A percentile compares a stretch with the other conserved stretches of the same genome.
These are phyloP conservation scores for Theobroma cacao DNA, from an alignment of 345 rosid species.

Conservation along the genomic window DNA sequence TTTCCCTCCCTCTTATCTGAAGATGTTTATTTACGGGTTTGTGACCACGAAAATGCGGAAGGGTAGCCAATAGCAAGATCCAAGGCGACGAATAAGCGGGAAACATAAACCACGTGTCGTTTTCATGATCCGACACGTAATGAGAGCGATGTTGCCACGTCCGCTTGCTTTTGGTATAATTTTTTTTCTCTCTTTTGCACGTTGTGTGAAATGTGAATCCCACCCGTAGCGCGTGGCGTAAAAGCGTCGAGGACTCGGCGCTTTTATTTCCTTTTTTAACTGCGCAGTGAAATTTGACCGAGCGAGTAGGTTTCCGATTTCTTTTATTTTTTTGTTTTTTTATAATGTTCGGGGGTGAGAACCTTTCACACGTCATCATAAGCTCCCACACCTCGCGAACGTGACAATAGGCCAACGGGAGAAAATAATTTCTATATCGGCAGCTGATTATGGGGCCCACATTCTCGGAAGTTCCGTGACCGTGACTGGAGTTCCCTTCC, in stretches of 20 bases:
- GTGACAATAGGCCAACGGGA: constrained; percentile 49
- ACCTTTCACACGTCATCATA: constrained; percentile 49
- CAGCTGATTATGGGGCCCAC: constrained; percentile 54
- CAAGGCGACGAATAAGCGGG: constrained; percentile 30
- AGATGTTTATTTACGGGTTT: constrained; percentile 22
- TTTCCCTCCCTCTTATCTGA: too few species aligned
- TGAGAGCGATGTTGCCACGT: constrained; percentile 28
- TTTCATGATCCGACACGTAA: neutral
- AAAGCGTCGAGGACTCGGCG: neutral
- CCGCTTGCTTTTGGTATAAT: constrained; percentile 15
- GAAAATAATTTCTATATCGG: constrained; percentile 57
- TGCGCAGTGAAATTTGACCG: constrained; percentile 44
- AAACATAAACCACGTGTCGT: constrained; percentile 23
- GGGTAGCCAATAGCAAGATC: constrained; percentile 40
- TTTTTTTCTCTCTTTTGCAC: neutral
- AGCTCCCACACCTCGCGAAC: constrained; percentile 46
- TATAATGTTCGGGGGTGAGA: constrained; percentile 12
- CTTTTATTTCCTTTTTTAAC: constrained; percentile 16
- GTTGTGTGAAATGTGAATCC: neutral
- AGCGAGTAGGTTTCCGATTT: neutral
- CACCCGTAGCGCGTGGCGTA: constrained; percentile 20
- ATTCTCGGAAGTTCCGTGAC: constrained; percentile 83
- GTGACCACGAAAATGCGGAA: neutral
- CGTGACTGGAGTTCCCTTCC: constrained; percentile 41
- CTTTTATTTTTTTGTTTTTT: neutral